Percentiles rank a stretch among this genome's conserved stretches.
These are phyloP conservation scores for Xenosphaeropsis pyriputrescens DNA, from an alignment of 2,329 filamentous ascomycete genomes.

Conservation along the genomic window DNA sequence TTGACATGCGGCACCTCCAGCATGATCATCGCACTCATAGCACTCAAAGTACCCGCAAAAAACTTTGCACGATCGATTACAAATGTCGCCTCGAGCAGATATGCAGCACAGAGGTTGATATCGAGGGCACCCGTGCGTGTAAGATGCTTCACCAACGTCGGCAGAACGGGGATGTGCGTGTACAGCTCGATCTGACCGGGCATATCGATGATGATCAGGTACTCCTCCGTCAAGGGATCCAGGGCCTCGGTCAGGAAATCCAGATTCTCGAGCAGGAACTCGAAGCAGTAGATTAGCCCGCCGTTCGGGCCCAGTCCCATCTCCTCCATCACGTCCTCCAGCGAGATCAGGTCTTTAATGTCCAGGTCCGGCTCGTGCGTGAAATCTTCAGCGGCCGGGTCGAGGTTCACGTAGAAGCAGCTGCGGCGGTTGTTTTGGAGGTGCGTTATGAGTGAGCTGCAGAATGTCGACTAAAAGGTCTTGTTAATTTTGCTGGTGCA, in stretches of 20 bases:
- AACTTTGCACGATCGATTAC: constrained; percentile 94
- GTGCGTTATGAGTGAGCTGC: constrained; percentile 82
- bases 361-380: constrained; percentile 85
- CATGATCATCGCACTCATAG: constrained; percentile 99
- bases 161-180: constrained; percentile 88
- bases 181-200: constrained; percentile 98
- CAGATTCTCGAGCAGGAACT: constrained; percentile 87
- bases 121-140: constrained; percentile 69
- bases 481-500: background rate
- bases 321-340: constrained; percentile 95
- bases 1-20: constrained; percentile 95
- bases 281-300: constrained; percentile 90
- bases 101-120: constrained; percentile 83
- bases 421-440: constrained; percentile 83
- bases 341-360: constrained; percentile 86
- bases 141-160: constrained; percentile 68
- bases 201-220: constrained; percentile 97
- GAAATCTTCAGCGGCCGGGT: constrained; percentile 88
- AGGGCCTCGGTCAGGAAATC: constrained; percentile 81
- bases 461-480: constrained; percentile 66
- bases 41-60: constrained; percentile 87
- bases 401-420: constrained; percentile 95
- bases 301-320: constrained; percentile 83
- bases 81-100: constrained; percentile 90
- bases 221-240: constrained; percentile 80